phyloP scores from a whole-genome alignment of 208 protist species.

The Porcisia deanei region DNA sequence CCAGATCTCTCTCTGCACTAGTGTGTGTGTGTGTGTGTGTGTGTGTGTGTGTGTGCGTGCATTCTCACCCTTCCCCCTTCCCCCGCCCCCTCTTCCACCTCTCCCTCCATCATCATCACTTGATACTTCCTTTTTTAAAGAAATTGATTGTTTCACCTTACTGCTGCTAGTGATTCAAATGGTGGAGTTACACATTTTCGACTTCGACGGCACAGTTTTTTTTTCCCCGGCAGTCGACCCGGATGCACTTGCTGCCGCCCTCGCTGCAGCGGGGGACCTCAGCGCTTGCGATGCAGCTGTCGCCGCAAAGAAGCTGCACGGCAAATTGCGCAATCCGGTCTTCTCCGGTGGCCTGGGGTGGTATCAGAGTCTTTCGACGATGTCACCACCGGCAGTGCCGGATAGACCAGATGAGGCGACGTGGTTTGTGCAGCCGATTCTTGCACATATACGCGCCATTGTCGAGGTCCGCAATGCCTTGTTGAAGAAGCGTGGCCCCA shows the following conservation, averaged over 20 bases:
- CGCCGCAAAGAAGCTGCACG: slow-evolving; percentile 31
- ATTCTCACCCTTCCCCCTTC: background rate
- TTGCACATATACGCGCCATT: slow-evolving; percentile 34
- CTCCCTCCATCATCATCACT: too few species aligned
- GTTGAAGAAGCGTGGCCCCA: background rate
- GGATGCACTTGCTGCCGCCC: slow-evolving; percentile 30
- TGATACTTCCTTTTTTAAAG: background rate
- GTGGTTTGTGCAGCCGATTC: slow-evolving; percentile 35
- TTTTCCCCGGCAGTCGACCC: slow-evolving; percentile 53
- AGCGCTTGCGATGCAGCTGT: slow-evolving; percentile 2
- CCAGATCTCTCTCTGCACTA: too few species aligned
- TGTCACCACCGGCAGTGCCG: slow-evolving; percentile 73
- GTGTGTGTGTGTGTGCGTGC: background rate
- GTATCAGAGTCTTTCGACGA: slow-evolving; percentile 73
- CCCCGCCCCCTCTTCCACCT: too few species aligned
- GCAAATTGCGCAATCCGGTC: slow-evolving; percentile 37
- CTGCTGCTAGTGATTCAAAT: slow-evolving; percentile 14
- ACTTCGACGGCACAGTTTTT: slow-evolving; percentile 89
- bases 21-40: background rate
- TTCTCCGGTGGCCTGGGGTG: slow-evolving; percentile 63
- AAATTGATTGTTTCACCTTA: background rate
- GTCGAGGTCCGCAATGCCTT: slow-evolving; percentile 10
- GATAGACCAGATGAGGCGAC: slow-evolving; percentile 25
- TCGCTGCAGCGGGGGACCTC: slow-evolving; percentile 9
- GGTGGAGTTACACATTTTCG: slow-evolving; percentile 79